Evolutionary conservation across 345 rosid genomes (phyloP).

Genomic region (Pugionium cornutum): DNA sequence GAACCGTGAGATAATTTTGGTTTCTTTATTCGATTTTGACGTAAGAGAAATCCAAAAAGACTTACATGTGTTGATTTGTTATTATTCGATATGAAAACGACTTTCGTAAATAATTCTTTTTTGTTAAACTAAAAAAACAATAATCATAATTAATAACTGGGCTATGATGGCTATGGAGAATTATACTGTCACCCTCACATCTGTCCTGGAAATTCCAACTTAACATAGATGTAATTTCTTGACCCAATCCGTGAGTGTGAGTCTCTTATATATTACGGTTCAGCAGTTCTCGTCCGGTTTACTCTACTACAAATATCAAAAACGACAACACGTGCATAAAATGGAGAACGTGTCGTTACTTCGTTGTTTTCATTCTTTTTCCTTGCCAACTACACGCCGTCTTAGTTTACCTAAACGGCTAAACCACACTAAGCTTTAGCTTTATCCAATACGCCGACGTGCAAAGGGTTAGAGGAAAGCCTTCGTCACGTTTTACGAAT

Average conservation of each 20-base stretch:
- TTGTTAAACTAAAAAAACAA: neutral
- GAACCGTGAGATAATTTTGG: neutral
- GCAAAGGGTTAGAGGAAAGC: neutral
- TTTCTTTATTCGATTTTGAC: neutral
- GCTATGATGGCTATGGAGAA: too few relatives aligned
- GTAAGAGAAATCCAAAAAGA: neutral
- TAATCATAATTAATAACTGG: too few relatives aligned
- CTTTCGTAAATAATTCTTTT: neutral
- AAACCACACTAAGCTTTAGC: neutral
- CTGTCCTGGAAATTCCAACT: too few relatives aligned
- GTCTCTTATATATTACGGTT: neutral
- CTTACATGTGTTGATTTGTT: neutral
- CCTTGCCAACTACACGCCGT: conserved; percentile 28
- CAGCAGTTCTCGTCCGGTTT: conserved; percentile 19
- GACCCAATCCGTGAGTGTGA: too few relatives aligned
- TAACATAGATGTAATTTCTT: too few relatives aligned
- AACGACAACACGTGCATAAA: conserved; percentile 32
- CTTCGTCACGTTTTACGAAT: conserved; percentile 11
- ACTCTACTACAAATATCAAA: conserved; percentile 23
- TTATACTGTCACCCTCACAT: too few relatives aligned
- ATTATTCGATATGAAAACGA: neutral
- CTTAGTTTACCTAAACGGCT: conserved; percentile 28
- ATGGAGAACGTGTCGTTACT: conserved; percentile 29
- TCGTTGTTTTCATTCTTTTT: neutral
- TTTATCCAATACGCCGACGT: conserved; percentile 13